Percentiles rank a stretch among this genome's conserved stretches.
Conservation (phyloP, 1,284 basidiomycete genomes). For the Dichomitus squalens region DNA sequence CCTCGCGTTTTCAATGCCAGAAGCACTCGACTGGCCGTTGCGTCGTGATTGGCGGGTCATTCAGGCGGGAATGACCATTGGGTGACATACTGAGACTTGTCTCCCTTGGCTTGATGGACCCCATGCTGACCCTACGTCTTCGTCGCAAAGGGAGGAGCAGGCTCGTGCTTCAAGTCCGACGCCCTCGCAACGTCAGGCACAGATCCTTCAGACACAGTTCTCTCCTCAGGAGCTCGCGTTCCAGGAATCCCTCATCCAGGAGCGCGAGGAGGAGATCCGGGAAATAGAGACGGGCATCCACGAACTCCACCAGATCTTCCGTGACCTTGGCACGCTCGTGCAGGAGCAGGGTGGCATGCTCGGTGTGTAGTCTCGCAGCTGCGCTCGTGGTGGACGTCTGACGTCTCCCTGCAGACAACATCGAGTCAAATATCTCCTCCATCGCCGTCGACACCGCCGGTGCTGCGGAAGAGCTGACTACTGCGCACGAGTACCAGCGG, state of each 20-base stretch:
- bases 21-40: too few relatives aligned
- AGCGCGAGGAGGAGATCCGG: constrained; percentile 93
- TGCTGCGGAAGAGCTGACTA: constrained; percentile 87
- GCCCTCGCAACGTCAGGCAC: constrained; percentile 63
- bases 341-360: constrained; percentile 95
- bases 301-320: constrained; percentile 96
- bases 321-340: constrained; percentile 93
- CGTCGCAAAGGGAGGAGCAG: constrained; percentile 16
- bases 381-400: not conserved
- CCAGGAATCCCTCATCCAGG: constrained; percentile 94
- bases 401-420: constrained; percentile 74
- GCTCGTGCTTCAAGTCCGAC: constrained; percentile 30
- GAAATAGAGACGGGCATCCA: constrained; percentile 98
- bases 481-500: constrained; percentile 93
- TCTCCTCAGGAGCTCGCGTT: constrained; percentile 92
- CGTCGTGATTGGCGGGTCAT: too few relatives aligned
- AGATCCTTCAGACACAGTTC: constrained; percentile 72
- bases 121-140: not conserved
- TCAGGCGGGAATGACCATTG: too few relatives aligned
- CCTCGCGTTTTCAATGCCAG: not conserved
- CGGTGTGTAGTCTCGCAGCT: constrained; percentile 55
- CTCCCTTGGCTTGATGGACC: too few relatives aligned
- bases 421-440: constrained; percentile 91
- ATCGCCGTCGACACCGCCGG: constrained; percentile 85
- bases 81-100: too few relatives aligned